phyloP scores from a whole-genome alignment of 768 basidiomycete genomes.

The Trametes maxima region DNA sequence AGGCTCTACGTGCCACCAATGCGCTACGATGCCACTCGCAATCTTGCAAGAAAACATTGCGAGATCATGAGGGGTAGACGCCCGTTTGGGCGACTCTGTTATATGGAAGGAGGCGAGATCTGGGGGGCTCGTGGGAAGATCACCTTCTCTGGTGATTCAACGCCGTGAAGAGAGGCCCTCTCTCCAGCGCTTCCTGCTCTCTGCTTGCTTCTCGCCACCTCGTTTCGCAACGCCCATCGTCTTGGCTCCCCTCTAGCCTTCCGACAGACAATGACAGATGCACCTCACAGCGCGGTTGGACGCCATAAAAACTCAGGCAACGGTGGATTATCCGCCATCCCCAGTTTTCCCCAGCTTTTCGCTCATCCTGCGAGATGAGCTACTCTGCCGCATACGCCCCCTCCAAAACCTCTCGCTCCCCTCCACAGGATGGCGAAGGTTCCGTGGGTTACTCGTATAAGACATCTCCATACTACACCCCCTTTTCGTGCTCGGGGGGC shows the following conservation, averaged over 20 bases:
- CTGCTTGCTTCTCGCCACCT: background rate
- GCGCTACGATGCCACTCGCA: too few species aligned
- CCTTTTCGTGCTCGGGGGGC: background rate
- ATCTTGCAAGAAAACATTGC: background rate
- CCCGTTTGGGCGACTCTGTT: background rate
- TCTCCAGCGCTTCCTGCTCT: background rate
- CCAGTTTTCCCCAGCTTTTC: background rate
- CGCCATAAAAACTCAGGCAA: background rate
- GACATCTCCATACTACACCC: background rate
- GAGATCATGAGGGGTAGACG: background rate
- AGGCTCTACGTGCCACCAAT: too few species aligned
- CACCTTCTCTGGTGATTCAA: background rate
- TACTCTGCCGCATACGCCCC: background rate
- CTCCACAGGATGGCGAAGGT: background rate
- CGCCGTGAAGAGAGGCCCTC: background rate
- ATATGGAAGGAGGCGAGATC: background rate
- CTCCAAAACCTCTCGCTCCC: background rate
- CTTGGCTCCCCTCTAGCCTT: background rate
- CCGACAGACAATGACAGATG: background rate
- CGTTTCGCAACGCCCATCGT: background rate
- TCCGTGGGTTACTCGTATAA: too few species aligned
- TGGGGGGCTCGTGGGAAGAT: constrained; percentile 1
- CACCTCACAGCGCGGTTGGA: too few species aligned
- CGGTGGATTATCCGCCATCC: background rate
- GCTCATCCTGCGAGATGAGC: constrained; percentile 4